Percentiles rank a stretch among this genome's conserved stretches.
These are phyloP conservation scores for Punctularia strigosozonata DNA, from an alignment of 768 basidiomycete genomes.

Conservation along the genomic window DNA sequence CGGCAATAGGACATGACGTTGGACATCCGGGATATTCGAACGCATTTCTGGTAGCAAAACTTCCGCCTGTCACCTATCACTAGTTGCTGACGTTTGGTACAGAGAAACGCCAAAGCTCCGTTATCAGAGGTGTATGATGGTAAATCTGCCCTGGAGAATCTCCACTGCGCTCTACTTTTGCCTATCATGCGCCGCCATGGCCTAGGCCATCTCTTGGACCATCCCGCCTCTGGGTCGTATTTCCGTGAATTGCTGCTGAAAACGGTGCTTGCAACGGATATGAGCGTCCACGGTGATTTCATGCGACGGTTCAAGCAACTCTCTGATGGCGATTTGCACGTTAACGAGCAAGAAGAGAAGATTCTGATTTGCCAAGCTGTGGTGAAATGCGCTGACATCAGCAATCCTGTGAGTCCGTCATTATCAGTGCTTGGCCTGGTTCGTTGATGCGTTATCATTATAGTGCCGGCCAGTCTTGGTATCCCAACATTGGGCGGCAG, in stretches of 20 bases:
- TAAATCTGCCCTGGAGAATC: conserved; percentile 81
- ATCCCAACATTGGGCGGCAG: conserved; percentile 86
- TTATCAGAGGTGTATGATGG: conserved; percentile 82
- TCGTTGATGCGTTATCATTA: conserved; percentile 2
- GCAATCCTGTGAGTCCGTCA: conserved; percentile 48
- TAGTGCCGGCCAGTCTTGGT: conserved; percentile 90
- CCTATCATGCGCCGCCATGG: conserved; percentile 75
- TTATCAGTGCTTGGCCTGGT: conserved; percentile 1
- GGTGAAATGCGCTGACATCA: conserved; percentile 97
- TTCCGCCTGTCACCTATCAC: conserved; percentile 3
- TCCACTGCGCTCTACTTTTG: conserved; percentile 79
- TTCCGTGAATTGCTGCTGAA: conserved; percentile 71
- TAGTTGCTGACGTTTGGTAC: conserved; percentile 5
- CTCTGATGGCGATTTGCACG: conserved; percentile 32
- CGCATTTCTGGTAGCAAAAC: conserved; percentile 84
- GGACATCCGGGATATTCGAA: conserved; percentile 95
- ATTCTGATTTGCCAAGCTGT: conserved; percentile 79
- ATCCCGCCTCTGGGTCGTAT: conserved; percentile 28
- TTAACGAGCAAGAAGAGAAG: conserved; percentile 29
- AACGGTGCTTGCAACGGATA: conserved; percentile 88
- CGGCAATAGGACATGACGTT: conserved; percentile 95
- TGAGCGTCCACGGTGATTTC: conserved; percentile 82
- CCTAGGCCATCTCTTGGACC: conserved; percentile 55
- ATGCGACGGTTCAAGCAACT: conserved; percentile 54
- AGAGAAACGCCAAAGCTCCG: conserved; percentile 93